Base-by-base conservation (phyloP, 345 rosid species). In the Citrus inodora region DNA sequence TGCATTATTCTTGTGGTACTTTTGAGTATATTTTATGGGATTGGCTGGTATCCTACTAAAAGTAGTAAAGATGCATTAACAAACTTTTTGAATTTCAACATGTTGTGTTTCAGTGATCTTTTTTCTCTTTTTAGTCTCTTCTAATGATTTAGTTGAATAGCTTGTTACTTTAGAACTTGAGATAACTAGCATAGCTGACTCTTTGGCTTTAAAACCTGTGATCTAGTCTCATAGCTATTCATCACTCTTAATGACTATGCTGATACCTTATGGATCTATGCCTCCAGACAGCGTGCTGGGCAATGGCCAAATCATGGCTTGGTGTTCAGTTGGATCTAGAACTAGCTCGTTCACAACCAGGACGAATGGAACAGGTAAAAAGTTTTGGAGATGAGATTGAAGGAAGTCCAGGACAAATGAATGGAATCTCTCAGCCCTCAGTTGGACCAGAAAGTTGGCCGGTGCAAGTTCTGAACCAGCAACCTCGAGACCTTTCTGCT, bases 251-350 rank as follows among this genome's bases (percentile, higher is more conserved):
- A 53, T 32, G 48, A 37, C 40, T 66, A 13, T 25, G 51, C 19
- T 66, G 62, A 71, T 46, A 76, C 37, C 25, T 73, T 21, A 63
- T 51, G 67, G 19, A 17, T 64, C 4, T 51, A 16, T 68, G 16
- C 70, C 70, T 86, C 87, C 91, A 96, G 97, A 87, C 99, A 84
- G 99, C 98, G 28, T 96, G 97, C 89, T 96, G 99, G 99, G 98
- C 94, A 9, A 89, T 96, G 92, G 94, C 97, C 76, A 96, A 90
- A 81, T 96, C 98, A 48, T 94, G 99, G 99, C 98, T 96, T 88
- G 98, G 91, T 85, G 87, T 90, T 82, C 99, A 88, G 86, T 95
- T 96, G 85, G 99, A 94, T 87, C 74, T 91, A 77, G 98, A 94
- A 83, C 83, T 96, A 70, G 90, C 97, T 78, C 87, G 83, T 66